Evolutionary conservation across 1,284 basidiomycete species (phyloP).

Genomic region (Cutaneotrichosporon sp.): DNA sequence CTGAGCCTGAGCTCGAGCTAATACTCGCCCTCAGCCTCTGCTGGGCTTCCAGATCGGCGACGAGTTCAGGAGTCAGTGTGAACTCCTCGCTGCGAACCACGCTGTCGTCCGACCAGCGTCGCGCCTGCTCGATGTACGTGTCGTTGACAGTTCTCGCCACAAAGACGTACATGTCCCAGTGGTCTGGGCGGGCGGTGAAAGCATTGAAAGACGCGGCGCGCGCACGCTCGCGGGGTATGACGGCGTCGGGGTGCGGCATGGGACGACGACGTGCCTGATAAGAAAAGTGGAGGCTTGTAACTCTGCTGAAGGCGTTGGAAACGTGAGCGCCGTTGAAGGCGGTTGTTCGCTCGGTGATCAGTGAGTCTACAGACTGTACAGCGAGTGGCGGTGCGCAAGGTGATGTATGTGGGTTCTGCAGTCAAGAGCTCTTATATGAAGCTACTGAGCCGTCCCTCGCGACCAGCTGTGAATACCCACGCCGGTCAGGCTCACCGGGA

Average conservation of each 20-base stretch:
- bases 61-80: not conserved
- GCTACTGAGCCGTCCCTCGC: no score
- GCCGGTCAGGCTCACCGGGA: no score
- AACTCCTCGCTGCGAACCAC: not conserved
- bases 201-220: not conserved
- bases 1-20: not conserved
- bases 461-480: no score
- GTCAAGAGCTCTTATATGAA: no score
- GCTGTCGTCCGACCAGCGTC: not conserved
- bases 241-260: not conserved
- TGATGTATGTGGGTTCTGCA: no score
- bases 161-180: not conserved
- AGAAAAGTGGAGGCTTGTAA: no score
- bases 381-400: no score
- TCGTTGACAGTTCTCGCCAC: not conserved
- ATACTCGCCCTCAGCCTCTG: not conserved
- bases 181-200: not conserved
- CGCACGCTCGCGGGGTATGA: not conserved
- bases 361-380: no score
- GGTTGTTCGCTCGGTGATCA: no score
- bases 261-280: not conserved
- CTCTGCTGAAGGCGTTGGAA: no score
- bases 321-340: no score
- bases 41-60: not conserved
- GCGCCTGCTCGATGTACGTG: conserved; percentile 1